These are phyloP conservation scores for Solanum corneliomulleri DNA, from an alignment of 257 asterid genomes.

Conservation along the genomic window DNA sequence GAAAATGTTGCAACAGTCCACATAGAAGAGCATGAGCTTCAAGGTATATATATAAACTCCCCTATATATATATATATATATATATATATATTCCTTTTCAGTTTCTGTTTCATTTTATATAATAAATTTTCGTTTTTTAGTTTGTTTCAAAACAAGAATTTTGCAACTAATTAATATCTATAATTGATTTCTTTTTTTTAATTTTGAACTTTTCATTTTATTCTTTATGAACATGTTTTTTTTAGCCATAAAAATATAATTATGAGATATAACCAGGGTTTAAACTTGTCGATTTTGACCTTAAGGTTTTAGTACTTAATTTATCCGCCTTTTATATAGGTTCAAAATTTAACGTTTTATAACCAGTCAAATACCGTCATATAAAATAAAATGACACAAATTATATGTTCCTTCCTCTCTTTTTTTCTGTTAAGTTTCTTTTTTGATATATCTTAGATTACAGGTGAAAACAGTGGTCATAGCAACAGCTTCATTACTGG, in stretches of 20 bases:
- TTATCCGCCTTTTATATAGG: not conserved
- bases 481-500: constrained; percentile 4
- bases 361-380: not conserved
- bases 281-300: not conserved
- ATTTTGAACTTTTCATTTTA: not conserved
- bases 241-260: not conserved
- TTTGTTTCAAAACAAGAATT: not conserved
- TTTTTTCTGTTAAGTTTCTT: not conserved
- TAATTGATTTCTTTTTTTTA: not conserved
- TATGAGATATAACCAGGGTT: not conserved
- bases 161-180: not conserved
- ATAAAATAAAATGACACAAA: not conserved
- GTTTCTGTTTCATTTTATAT: not conserved
- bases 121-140: not conserved
- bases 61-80: not conserved
- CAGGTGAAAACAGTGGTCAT: constrained; percentile 19
- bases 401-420: no score
- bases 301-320: not conserved
- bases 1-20: constrained; percentile 15
- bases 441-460: not conserved
- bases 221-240: not conserved
- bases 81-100: not conserved
- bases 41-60: constrained; percentile 10
- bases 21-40: constrained; percentile 12
- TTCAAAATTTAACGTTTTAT: not conserved